These are phyloP conservation scores for Spironucleus salmonicida DNA, from an alignment of 208 protist genomes.

Conservation along the genomic window DNA sequence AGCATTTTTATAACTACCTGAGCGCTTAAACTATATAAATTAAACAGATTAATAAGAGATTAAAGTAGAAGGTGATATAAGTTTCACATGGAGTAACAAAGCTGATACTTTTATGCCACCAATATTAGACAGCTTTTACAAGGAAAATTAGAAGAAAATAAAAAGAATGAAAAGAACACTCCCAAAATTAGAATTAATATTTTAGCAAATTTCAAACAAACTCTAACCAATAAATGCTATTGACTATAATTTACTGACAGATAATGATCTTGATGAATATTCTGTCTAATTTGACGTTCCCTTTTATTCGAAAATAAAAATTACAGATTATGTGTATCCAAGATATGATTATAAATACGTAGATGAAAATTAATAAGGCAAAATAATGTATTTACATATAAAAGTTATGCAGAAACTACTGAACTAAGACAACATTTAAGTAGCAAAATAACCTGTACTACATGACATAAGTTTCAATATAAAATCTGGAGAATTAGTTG, in stretches of 20 bases:
- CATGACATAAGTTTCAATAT: slow-evolving; percentile 37
- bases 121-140: not conserved
- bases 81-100: not conserved
- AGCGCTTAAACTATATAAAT: not conserved
- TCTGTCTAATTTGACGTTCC: too few relatives aligned
- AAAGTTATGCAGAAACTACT: not conserved
- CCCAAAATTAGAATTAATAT: not conserved
- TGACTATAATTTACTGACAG: too few relatives aligned
- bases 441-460: not conserved
- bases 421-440: not conserved
- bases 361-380: not conserved
- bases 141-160: not conserved
- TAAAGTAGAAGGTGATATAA: not conserved
- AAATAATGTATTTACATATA: not conserved
- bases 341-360: not conserved
- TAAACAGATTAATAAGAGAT: too few relatives aligned
- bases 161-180: not conserved
- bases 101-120: not conserved
- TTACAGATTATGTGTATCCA: not conserved
- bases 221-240: too few relatives aligned
- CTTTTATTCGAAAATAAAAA: not conserved
- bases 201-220: too few relatives aligned
- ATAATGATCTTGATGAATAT: too few relatives aligned
- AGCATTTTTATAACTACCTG: slow-evolving; percentile 24
- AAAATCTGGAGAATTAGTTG: slow-evolving; percentile 30